A percentile compares a stretch with the other conserved stretches of the same genome.
These are phyloP conservation scores for Linderina pennispora DNA, from an alignment of 192 early-diverging fungal genomes.

Conservation along the genomic window DNA sequence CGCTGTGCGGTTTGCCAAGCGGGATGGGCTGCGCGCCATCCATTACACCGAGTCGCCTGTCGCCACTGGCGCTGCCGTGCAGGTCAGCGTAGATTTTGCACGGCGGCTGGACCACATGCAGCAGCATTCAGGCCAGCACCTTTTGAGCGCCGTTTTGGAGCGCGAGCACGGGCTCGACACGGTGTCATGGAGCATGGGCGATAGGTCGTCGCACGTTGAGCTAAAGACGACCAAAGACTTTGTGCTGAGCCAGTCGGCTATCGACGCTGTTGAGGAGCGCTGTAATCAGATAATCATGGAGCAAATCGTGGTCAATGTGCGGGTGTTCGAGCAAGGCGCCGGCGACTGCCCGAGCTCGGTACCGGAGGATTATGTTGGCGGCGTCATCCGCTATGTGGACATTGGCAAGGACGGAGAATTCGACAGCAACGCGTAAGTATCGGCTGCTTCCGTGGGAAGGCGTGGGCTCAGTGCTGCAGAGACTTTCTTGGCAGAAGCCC, in stretches of 20 bases:
- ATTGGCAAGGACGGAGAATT: constrained; percentile 7
- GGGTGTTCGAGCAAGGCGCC: constrained; percentile 44
- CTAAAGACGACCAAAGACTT: constrained; percentile 35
- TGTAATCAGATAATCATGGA: constrained; percentile 54
- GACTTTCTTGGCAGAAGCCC: too few species aligned
- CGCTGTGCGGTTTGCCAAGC: constrained; percentile 51
- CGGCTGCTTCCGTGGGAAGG: too few species aligned
- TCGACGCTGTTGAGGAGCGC: constrained; percentile 46
- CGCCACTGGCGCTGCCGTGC: constrained; percentile 43
- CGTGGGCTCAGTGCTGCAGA: too few species aligned
- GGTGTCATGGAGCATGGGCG: constrained; percentile 59
- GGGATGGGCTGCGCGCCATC: constrained; percentile 54
- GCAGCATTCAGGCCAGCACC: constrained; percentile 67
- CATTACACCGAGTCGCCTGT: constrained; percentile 52
- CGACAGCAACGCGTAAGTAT: constrained; percentile 24
- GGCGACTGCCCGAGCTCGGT: constrained; percentile 44
- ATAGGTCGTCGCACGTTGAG: constrained; percentile 54
- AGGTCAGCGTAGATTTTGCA: constrained; percentile 56
- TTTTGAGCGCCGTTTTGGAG: constrained; percentile 62
- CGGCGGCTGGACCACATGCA: constrained; percentile 68
- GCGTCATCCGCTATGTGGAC: constrained; percentile 17
- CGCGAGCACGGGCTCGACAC: constrained; percentile 55
- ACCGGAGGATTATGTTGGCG: constrained; percentile 20
- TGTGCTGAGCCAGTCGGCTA: constrained; percentile 35
- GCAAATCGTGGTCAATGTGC: constrained; percentile 44